Base-by-base conservation (phyloP, 202 grass and related monocot genomes). In the Dendrocalamus latiflorus region DNA sequence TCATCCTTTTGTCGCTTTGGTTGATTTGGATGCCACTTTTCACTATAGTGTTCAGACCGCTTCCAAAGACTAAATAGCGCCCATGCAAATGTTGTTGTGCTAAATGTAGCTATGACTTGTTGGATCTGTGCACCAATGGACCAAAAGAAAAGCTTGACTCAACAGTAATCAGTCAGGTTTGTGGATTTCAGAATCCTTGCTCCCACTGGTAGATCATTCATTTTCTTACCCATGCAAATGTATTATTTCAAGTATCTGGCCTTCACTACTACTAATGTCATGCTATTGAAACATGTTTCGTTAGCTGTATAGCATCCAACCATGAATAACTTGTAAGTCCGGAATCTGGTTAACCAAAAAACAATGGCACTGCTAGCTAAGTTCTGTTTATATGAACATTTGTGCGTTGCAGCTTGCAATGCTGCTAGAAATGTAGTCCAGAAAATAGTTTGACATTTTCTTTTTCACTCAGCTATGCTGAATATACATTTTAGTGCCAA, bases 141-240 rank as follows among this genome's bases (percentile, higher is more conserved):
- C 93, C 96, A 61, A 99, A 99, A 87, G 91, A 96, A 80, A 99
- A 89, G 68, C 81, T 99, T 74, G 88, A 99, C 72, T 99, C 91
- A 69, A 99, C 96, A 54, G 89, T 96, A 64, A 92, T 99, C 77
- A 99, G 96, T 81, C 96, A 99, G 93, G 93, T 99, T 89, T 41
- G 21, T 75, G 11, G 13, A 88, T 80, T 86, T 75, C 6, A 16
- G 5, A 72, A 14, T 89, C 58, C 22, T 79, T 20, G 6, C 39
- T 73, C n/a, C 5, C 49, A 34, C 6, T 11, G 18, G 47, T 58
- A 73, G 37, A 60, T 45, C 24, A 68, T 71, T 20, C 18, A 1
- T 15, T 53, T 83, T 72, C 18, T 51, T 89, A 61, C 59, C n/a
- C 43, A 58, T 65, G 34, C 72, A 77, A 36, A n/a, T 50, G 67